phyloP scores from a whole-genome alignment of 495 filamentous ascomycete species.

The Trichoderma gamsii region DNA sequence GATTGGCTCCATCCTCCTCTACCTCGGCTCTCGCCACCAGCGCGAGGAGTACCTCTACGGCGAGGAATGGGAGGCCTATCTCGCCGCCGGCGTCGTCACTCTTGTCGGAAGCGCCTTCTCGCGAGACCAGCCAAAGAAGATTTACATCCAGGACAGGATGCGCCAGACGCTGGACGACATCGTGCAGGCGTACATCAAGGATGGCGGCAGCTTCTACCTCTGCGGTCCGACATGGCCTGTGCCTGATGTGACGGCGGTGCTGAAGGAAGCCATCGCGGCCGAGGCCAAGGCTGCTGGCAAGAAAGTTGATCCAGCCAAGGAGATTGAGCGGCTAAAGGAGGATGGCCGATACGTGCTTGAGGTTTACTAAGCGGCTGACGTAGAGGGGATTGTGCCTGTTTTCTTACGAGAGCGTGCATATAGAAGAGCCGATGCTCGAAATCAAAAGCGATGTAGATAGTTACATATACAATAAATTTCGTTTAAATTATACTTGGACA shows the following conservation, averaged over 20 bases:
- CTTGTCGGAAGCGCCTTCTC: conserved; percentile 92
- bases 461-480: not conserved
- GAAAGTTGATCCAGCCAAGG: conserved; percentile 83
- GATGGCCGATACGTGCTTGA: conserved; percentile 89
- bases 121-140: conserved; percentile 94
- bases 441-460: not conserved
- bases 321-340: conserved; percentile 96
- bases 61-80: conserved; percentile 98
- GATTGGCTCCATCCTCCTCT: conserved; percentile 87
- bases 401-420: not conserved
- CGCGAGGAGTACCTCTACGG: conserved; percentile 98
- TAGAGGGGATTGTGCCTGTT: not conserved
- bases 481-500: not conserved
- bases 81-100: conserved; percentile 91
- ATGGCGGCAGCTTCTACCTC: conserved; percentile 90
- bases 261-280: conserved; percentile 84
- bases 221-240: conserved; percentile 98
- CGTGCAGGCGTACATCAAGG: conserved; percentile 77
- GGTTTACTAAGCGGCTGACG: conserved; percentile 62
- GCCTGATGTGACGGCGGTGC: conserved; percentile 90
- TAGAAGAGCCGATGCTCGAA: not conserved
- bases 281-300: conserved; percentile 62
- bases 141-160: conserved; percentile 99
- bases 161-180: conserved; percentile 80
- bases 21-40: conserved; percentile 95